Conservation (phyloP, 2,329 filamentous ascomycete species). For the Teratosphaeriaceae sp. region DNA sequence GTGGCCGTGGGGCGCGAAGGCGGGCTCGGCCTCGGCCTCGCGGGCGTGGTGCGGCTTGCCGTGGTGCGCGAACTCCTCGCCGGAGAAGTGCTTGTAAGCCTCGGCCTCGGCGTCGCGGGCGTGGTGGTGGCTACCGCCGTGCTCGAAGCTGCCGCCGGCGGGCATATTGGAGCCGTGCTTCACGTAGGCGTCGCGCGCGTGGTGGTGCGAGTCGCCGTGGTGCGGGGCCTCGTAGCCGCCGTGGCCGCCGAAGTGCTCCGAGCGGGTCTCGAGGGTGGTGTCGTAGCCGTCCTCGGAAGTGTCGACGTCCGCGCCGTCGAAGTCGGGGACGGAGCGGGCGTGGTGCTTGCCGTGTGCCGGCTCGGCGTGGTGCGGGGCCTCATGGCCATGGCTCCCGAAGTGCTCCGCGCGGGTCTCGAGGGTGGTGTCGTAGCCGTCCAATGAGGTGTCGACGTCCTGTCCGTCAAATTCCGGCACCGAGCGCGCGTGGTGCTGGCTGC, state of each 20-base stretch:
- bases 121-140: conserved; percentile 1
- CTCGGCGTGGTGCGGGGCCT: background rate
- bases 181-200: conserved; percentile 1
- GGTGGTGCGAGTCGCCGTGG: conserved; percentile 1
- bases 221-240: background rate
- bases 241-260: background rate
- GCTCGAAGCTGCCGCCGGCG: background rate
- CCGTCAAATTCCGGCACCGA: background rate
- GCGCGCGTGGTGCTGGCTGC: background rate
- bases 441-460: background rate
- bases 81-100: too few species aligned
- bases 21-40: background rate
- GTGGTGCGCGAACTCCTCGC: too few species aligned
- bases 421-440: conserved; percentile 14
- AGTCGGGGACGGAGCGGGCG: background rate
- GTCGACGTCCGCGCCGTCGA: background rate
- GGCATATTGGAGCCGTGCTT: background rate
- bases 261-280: conserved; percentile 16
- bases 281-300: background rate
- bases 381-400: background rate
- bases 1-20: background rate
- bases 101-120: conserved; percentile 4
- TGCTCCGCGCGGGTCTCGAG: background rate
- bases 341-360: background rate
- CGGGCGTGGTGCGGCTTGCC: background rate